Conservation (phyloP, 2,329 filamentous ascomycete species). For the Emmonsiellopsis sp. region DNA sequence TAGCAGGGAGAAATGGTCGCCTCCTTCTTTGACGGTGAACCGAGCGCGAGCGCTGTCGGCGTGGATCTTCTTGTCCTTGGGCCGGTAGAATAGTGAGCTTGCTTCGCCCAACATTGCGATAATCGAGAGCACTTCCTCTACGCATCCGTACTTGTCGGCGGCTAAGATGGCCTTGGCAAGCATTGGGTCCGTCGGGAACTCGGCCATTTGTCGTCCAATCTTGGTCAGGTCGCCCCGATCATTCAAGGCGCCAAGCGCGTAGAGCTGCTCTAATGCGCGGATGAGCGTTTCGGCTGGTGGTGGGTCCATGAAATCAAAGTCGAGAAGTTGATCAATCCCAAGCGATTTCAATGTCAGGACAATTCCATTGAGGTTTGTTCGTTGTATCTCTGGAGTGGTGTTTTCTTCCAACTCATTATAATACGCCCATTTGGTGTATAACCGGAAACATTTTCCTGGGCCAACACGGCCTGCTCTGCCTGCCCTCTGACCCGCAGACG, state of each 20-base stretch:
- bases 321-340: constrained; percentile 82
- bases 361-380: constrained; percentile 76
- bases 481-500: constrained; percentile 85
- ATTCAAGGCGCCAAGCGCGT: constrained; percentile 81
- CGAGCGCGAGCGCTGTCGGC: constrained; percentile 82
- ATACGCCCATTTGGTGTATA: constrained; percentile 90
- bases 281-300: constrained; percentile 86
- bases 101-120: constrained; percentile 92
- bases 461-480: constrained; percentile 88
- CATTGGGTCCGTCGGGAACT: constrained; percentile 90
- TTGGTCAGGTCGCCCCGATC: constrained; percentile 84
- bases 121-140: constrained; percentile 84
- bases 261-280: constrained; percentile 79
- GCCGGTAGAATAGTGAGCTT: constrained; percentile 82
- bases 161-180: constrained; percentile 81
- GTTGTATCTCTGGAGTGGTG: constrained; percentile 85
- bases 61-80: constrained; percentile 95
- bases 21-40: constrained; percentile 84
- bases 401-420: constrained; percentile 92
- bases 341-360: constrained; percentile 81
- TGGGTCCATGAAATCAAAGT: constrained; percentile 95
- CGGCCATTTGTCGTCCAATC: constrained; percentile 85
- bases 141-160: constrained; percentile 82
- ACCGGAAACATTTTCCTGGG: constrained; percentile 82
- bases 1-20: constrained; percentile 78